A percentile compares a stretch with the other conserved stretches of the same genome.
Conservation (phyloP, 2,329 filamentous ascomycete genomes). For the Ophiosphaerella korrae region DNA sequence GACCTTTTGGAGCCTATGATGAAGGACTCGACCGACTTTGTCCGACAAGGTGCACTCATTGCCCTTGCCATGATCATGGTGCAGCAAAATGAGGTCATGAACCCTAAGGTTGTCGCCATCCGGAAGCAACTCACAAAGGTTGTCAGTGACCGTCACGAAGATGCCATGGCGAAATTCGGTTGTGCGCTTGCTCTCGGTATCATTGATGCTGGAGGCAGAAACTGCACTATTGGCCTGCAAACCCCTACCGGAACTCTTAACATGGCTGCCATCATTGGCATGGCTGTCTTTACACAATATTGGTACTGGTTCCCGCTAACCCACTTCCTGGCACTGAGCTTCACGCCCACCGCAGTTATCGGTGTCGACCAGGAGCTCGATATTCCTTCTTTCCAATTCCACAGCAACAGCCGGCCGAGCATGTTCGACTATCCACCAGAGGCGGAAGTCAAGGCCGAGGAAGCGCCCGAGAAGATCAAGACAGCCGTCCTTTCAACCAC, state of each 20-base stretch:
- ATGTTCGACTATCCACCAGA: slow-evolving; percentile 98
- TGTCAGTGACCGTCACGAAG: slow-evolving; percentile 91
- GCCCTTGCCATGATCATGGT: slow-evolving; percentile 97
- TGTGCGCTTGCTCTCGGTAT: slow-evolving; percentile 93
- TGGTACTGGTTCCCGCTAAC: slow-evolving; percentile 99
- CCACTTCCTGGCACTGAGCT: slow-evolving; percentile 93
- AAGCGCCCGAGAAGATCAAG: slow-evolving; percentile 90
- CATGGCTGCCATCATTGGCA: slow-evolving; percentile 97
- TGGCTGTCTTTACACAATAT: slow-evolving; percentile 98
- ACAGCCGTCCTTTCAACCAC: slow-evolving; percentile 96
- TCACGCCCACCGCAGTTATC: slow-evolving; percentile 96
- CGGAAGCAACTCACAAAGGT: slow-evolving; percentile 95
- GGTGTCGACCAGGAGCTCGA: slow-evolving; percentile 92
- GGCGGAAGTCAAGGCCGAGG: slow-evolving; percentile 91
- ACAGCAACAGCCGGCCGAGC: slow-evolving; percentile 91
- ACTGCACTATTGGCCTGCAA: slow-evolving; percentile 97
- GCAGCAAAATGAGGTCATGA: slow-evolving; percentile 99
- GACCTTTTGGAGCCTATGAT: slow-evolving; percentile 98
- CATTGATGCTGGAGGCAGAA: slow-evolving; percentile 95
- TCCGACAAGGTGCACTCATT: slow-evolving; percentile 93
- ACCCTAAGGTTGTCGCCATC: slow-evolving; percentile 89
- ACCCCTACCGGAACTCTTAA: slow-evolving; percentile 98
- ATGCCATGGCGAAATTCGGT: slow-evolving; percentile 99
- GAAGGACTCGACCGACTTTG: slow-evolving; percentile 98
- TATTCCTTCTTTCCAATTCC: slow-evolving; percentile 91